These are phyloP conservation scores for Boletus tylopilopsis DNA, from an alignment of 768 basidiomycete genomes.

Conservation along the genomic window DNA sequence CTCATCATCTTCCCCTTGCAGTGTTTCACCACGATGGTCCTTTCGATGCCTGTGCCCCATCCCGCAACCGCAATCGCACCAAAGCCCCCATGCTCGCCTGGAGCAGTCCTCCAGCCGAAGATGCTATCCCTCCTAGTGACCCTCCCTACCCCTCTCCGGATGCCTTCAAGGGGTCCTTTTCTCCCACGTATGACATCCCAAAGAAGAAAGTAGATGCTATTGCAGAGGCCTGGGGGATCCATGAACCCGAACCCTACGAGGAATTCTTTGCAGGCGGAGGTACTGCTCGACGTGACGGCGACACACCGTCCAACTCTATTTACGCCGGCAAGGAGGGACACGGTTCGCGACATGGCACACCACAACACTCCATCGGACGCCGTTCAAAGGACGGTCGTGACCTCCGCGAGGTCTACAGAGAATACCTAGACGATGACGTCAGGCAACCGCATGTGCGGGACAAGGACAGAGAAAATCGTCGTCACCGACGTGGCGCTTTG, in stretches of 20 bases:
- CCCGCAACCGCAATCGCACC: slow-evolving; percentile 75
- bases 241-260: slow-evolving; percentile 88
- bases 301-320: slow-evolving; percentile 64
- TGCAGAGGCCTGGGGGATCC: slow-evolving; percentile 91
- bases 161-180: slow-evolving; percentile 40
- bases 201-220: slow-evolving; percentile 89
- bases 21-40: slow-evolving; percentile 94
- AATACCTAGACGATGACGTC: slow-evolving; percentile 40
- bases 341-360: slow-evolving; percentile 31
- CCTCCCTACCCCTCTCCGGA: slow-evolving; percentile 51
- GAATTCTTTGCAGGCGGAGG: slow-evolving; percentile 86
- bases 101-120: slow-evolving; percentile 42
- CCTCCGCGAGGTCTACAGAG: slow-evolving; percentile 42
- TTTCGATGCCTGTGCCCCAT: slow-evolving; percentile 89
- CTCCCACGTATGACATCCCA: slow-evolving; percentile 51
- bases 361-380: slow-evolving; percentile 34
- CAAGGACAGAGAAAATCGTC: slow-evolving; percentile 32
- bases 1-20: slow-evolving; percentile 27
- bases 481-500: slow-evolving; percentile 48
- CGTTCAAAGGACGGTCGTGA: slow-evolving; percentile 50
- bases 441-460: slow-evolving; percentile 25
- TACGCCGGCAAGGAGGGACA: slow-evolving; percentile 61
- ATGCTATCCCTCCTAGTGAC: slow-evolving; percentile 37
- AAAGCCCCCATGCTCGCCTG: slow-evolving; percentile 85
- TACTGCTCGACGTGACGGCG: slow-evolving; percentile 41